Evolutionary conservation across 495 filamentous ascomycete genomes (phyloP), one percentile per base, ranked within the genome.

Genomic region (Aspergillus cristatus): DNA sequence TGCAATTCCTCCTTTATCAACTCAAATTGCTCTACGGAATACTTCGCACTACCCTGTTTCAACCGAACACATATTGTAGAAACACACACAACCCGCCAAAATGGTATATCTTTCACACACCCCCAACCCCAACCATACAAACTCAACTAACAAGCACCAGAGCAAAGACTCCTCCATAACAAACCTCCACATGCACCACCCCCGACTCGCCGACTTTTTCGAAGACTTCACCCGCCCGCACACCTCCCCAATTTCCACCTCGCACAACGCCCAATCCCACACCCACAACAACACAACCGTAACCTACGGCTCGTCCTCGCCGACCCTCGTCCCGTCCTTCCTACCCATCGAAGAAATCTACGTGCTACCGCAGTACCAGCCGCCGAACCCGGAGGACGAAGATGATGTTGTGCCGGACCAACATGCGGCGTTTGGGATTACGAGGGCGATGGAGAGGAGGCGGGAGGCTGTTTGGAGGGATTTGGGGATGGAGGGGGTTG

Each of bases 331-430:
- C 37, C 63, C 64, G 29, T 68, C 70, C 12, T 72, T 65, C 53
- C 61, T 72, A 10, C 66, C 63, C 26, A 53, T 71, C 31, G 66
- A 72, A 58, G 85, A 93, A 38, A 86, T 98, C 59, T 87, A 88
- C 67, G 83, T 98, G 3, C 76, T 84, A 6, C 82, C 84, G 2
- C 84, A 96, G 40, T 78, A 88, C 59, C 87, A 94, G 58, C 91
- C 91, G 1, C 71, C 88, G 33, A 96, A 96, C 60, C 91, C 91
- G 0, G 91, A 97, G 62, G 91, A 98, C 55, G 91, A 98, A 62
- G 91, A 98, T 50, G 91, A 97, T 46, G 84, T 98, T 3, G 89
- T 98, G 8, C 91, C 91, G 1, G 88, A 97, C 51, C 88, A 95
- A 67, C 91, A 98, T 60, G 89, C 91, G 1, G 91, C 91, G 5